Evolutionary conservation across 116 monocot species (phyloP).

Genomic region (Iris pallida): DNA sequence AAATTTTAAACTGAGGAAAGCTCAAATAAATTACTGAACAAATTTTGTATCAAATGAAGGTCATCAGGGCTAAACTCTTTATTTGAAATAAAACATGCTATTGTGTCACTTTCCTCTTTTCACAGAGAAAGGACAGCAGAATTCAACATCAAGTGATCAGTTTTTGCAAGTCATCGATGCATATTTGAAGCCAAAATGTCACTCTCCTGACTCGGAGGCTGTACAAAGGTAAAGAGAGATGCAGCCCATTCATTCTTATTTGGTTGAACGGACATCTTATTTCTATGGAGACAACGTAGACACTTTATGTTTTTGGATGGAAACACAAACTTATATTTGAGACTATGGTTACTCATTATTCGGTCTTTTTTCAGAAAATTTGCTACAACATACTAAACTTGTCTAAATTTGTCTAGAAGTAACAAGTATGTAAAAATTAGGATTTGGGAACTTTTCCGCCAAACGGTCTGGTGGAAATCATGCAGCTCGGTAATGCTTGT

Average conservation of each 20-base stretch:
- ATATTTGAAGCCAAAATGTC: conserved; percentile 90
- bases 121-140: conserved; percentile 7
- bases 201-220: conserved; percentile 66
- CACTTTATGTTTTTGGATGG: neutral
- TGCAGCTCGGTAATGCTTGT: no score
- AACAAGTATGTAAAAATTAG: no score
- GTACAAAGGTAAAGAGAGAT: conserved; percentile 56
- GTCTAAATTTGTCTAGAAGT: no score
- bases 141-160: conserved; percentile 18
- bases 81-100: no score
- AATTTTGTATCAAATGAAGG: no score
- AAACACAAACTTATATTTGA: neutral
- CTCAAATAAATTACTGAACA: neutral
- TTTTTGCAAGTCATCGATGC: conserved; percentile 60
- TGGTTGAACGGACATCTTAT: neutral
- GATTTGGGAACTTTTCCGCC: no score
- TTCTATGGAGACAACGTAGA: no score
- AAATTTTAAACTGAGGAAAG: neutral
- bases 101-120: neutral
- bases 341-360: neutral
- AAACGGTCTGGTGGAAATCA: no score
- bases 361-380: no score
- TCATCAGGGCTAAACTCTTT: no score
- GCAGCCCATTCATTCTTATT: neutral
- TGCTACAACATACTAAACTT: no score